phyloP scores from a whole-genome alignment of 768 basidiomycete genomes.

The Serendipita indica region DNA sequence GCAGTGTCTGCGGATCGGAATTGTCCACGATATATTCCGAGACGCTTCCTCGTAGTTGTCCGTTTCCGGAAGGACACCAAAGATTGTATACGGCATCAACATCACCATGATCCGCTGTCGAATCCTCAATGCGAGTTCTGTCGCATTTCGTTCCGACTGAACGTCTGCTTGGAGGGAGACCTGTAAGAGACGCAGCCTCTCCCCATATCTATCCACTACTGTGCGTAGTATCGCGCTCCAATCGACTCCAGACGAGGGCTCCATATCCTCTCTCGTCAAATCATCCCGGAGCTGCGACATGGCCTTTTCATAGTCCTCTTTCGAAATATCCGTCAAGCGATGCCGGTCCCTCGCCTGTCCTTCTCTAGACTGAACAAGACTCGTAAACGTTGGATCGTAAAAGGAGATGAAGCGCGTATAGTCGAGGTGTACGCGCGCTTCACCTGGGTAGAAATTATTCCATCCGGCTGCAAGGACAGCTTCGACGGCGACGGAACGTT shows the following conservation, averaged over 20 bases:
- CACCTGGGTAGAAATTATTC: slow-evolving; percentile 32
- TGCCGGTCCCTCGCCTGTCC: slow-evolving; percentile 25
- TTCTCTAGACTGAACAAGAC: slow-evolving; percentile 22
- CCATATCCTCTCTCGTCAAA: slow-evolving; percentile 13
- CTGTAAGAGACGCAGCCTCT: slow-evolving; percentile 20
- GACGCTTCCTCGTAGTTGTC: background rate
- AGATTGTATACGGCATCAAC: background rate
- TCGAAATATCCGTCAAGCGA: slow-evolving; percentile 23
- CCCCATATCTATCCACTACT: slow-evolving; percentile 22
- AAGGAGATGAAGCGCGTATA: slow-evolving; percentile 29
- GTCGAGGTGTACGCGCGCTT: slow-evolving; percentile 31
- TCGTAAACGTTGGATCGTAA: slow-evolving; percentile 28
- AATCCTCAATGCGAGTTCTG: background rate
- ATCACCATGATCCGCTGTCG: background rate
- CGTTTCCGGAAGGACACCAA: background rate
- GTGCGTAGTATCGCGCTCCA: slow-evolving; percentile 23
- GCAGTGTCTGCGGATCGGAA: background rate
- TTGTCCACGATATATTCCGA: background rate
- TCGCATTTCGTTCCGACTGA: background rate
- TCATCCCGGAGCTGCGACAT: slow-evolving; percentile 20
- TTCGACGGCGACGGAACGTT: background rate
- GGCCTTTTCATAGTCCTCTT: slow-evolving; percentile 19
- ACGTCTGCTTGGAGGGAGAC: slow-evolving; percentile 15
- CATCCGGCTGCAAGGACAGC: slow-evolving; percentile 26
- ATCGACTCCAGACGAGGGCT: slow-evolving; percentile 21